These are phyloP conservation scores for Salix dunnii DNA, from an alignment of 345 rosid genomes.

Conservation along the genomic window DNA sequence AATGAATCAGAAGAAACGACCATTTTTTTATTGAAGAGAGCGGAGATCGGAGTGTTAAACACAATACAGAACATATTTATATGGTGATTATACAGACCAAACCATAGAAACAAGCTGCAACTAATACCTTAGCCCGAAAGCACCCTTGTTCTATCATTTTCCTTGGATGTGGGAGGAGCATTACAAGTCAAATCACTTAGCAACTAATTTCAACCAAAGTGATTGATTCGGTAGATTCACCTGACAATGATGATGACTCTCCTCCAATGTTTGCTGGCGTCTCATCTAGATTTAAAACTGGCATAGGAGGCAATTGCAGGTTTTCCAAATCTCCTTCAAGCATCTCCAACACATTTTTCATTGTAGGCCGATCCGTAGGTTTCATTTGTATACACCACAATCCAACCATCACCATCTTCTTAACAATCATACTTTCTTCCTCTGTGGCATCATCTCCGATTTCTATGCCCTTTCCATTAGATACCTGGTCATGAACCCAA, in stretches of 20 bases:
- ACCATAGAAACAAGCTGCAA: too few relatives aligned
- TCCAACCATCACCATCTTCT: neutral
- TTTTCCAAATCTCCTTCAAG: neutral
- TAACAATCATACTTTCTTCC: neutral
- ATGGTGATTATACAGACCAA: too few relatives aligned
- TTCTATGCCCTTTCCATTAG: neutral
- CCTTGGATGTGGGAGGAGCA: neutral
- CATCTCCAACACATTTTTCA: neutral
- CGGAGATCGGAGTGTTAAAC: too few relatives aligned
- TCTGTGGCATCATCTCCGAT: neutral
- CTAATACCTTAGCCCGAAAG: too few relatives aligned
- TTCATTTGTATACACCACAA: slow-evolving; percentile 9
- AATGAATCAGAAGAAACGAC: too few relatives aligned
- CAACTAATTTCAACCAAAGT: neutral
- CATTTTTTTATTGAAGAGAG: too few relatives aligned
- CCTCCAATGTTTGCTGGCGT: neutral
- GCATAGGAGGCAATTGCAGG: neutral
- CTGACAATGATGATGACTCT: neutral
- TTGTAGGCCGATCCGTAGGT: neutral
- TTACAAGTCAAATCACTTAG: neutral
- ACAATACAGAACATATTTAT: too few relatives aligned
- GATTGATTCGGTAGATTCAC: neutral
- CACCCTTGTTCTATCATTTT: too few relatives aligned
- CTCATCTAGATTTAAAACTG: neutral
- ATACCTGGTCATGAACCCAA: neutral